These are phyloP conservation scores for Gossypium schwendimanii DNA, from an alignment of 441 rosid species.

Conservation along the genomic window DNA sequence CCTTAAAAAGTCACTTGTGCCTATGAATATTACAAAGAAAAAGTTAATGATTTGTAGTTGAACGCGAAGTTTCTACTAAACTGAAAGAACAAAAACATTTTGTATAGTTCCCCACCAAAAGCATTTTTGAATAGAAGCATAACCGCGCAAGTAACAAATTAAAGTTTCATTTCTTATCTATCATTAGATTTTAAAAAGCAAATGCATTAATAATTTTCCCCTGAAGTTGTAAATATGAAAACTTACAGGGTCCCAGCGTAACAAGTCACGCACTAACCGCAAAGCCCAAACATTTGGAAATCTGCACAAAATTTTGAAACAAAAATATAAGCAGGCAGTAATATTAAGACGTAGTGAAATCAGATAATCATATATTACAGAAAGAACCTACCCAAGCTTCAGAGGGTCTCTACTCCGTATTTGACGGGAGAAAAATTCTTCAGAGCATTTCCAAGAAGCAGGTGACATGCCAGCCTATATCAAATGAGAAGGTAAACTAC, in stretches of 20 bases:
- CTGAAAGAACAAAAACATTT: not conserved
- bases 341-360: not conserved
- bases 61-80: not conserved
- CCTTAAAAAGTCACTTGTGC: not conserved
- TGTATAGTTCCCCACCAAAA: not conserved
- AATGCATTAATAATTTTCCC: not conserved
- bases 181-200: not conserved
- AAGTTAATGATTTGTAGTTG: not conserved
- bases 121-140: not conserved
- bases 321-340: not conserved
- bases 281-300: slow-evolving; percentile 79
- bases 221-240: slow-evolving; percentile 8
- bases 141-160: not conserved
- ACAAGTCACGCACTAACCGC: slow-evolving; percentile 77
- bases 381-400: slow-evolving; percentile 57
- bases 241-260: slow-evolving; percentile 88
- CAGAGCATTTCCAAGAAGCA: slow-evolving; percentile 96
- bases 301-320: slow-evolving; percentile 32
- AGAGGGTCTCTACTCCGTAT: slow-evolving; percentile 90
- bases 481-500: slow-evolving; percentile 12
- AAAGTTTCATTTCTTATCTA: not conserved
- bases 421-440: slow-evolving; percentile 70
- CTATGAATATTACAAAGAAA: not conserved
- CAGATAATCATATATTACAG: not conserved
- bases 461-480: slow-evolving; percentile 70